Conservation (phyloP, 2,329 filamentous ascomycete species). For the Ophiosphaerella korrae region DNA sequence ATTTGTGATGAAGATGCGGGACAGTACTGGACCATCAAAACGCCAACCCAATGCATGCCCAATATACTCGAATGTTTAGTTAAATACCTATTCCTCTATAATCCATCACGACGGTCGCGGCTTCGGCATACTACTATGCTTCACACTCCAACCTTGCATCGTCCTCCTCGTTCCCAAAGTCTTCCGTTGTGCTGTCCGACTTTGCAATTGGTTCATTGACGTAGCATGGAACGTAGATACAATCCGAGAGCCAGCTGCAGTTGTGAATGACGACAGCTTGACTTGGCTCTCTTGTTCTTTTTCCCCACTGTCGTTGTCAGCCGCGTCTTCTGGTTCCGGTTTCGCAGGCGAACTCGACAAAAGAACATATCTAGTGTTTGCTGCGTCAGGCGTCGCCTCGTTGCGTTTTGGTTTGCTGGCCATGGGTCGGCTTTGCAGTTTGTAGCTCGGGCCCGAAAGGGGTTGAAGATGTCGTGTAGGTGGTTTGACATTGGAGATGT, state of each 20-base stretch:
- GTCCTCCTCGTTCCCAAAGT: slow-evolving; percentile 58
- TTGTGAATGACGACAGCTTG: slow-evolving; percentile 3
- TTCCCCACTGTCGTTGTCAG: slow-evolving; percentile 6
- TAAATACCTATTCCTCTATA: no score
- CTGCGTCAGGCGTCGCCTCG: slow-evolving; percentile 24
- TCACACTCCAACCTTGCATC: slow-evolving; percentile 58
- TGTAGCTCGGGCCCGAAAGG: slow-evolving; percentile 35
- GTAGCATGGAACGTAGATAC: slow-evolving; percentile 53
- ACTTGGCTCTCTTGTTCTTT: slow-evolving; percentile 13
- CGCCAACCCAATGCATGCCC: slow-evolving; percentile 1
- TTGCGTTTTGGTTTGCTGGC: slow-evolving; percentile 33
- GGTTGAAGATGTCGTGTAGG: slow-evolving; percentile 25
- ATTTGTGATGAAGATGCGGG: neutral
- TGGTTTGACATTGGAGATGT: slow-evolving; percentile 41
- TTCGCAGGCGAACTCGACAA: slow-evolving; percentile 51
- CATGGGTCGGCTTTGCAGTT: slow-evolving; percentile 41
- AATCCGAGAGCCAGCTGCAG: slow-evolving; percentile 33
- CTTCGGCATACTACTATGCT: slow-evolving; percentile 38
- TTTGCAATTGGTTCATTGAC: slow-evolving; percentile 42
- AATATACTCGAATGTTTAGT: neutral
- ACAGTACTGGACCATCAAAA: neutral
- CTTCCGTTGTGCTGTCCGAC: slow-evolving; percentile 43
- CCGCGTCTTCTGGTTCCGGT: slow-evolving; percentile 24
- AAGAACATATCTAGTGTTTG: slow-evolving; percentile 54
- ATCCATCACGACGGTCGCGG: slow-evolving; percentile 23